Evolutionary conservation across 2,329 filamentous ascomycete genomes (phyloP), one percentile per base, ranked within the genome.

Genomic region (Fusarium austroafricanum): DNA sequence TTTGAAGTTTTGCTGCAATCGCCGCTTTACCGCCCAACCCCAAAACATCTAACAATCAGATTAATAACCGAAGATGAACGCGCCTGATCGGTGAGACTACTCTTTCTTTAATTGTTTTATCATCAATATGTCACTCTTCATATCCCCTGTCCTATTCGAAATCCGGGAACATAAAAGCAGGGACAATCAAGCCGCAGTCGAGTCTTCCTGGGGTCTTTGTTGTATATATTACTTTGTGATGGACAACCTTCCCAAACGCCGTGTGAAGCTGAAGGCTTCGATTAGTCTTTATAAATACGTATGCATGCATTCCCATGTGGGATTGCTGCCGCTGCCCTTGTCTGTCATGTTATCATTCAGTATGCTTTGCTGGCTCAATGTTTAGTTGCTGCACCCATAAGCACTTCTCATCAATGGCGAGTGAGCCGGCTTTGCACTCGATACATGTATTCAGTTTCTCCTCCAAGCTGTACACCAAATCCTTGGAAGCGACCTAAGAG

Each of bases 21-120:
- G 53, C 52, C 65, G 67, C 61, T 44, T 65, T 70, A 70, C 66
- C 66, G 61, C 66, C 66, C 53, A 63, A 70, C 47, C n/a, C 31
- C 37, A 17, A 62, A 33, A 38, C 42, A 38, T 37, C 43, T 55
- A 54, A 60, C 47, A 61, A 29, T 21, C 23, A 7, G 21, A 40
- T 26, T 18, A 53, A 51, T 23, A 56, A 40, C 18, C 39, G 10
- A 83, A 71, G 28, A 87, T 87, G 85, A 87, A 87, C 79, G 85
- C 85, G 14, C 85, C 85, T 18, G 85, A 87, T 74, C 80, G 85
- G 85, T 87, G 69, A 77, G 84, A 79, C 38, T 9, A 15, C 15
- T 51, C 17, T 47, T 45, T 35, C 43, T 21, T 46, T 31, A 37
- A 14, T 40, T 55, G 29, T 18, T 29, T 35, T 43, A 23, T 26